Conservation (phyloP, 2,329 filamentous ascomycete genomes). For the Penicillium sp. region DNA sequence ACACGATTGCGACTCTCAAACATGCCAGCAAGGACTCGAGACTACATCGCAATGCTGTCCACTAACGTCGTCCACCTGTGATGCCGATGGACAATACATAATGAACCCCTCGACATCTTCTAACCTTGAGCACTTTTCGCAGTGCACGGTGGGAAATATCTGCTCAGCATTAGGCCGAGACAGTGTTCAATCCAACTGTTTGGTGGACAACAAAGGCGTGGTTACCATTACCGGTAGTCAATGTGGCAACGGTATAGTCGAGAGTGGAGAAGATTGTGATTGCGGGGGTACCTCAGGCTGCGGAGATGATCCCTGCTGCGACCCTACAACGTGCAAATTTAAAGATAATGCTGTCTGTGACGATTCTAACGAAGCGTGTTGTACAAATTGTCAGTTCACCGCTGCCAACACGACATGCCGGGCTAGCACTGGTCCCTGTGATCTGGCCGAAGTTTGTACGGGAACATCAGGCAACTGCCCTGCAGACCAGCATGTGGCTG, state of each 20-base stretch:
- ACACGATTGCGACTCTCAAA: constrained; percentile 75
- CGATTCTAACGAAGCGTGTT: constrained; percentile 48
- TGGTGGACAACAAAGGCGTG: constrained; percentile 82
- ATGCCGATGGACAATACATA: constrained; percentile 76
- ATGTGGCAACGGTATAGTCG: constrained; percentile 96
- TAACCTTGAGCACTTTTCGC: constrained; percentile 74
- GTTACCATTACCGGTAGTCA: constrained; percentile 75
- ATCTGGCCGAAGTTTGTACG: constrained; percentile 78
- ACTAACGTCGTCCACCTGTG: constrained; percentile 61
- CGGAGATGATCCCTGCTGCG: constrained; percentile 73
- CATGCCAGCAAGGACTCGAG: constrained; percentile 63
- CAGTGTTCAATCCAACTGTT: constrained; percentile 70
- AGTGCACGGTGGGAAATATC: constrained; percentile 88
- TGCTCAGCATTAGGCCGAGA: constrained; percentile 78
- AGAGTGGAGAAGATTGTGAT: constrained; percentile 90
- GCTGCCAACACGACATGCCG: constrained; percentile 72
- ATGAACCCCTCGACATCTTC: constrained; percentile 89
- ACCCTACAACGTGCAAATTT: constrained; percentile 84
- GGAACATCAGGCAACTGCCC: constrained; percentile 73
- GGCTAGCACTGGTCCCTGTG: constrained; percentile 72
- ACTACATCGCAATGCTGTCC: constrained; percentile 74
- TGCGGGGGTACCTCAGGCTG: constrained; percentile 77
- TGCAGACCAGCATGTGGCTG: constrained; percentile 61
- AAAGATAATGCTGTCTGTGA: constrained; percentile 70
- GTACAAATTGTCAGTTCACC: constrained; percentile 40